These are phyloP conservation scores for Coffea eugenioides DNA, from an alignment of 257 asterid genomes.

Conservation along the genomic window DNA sequence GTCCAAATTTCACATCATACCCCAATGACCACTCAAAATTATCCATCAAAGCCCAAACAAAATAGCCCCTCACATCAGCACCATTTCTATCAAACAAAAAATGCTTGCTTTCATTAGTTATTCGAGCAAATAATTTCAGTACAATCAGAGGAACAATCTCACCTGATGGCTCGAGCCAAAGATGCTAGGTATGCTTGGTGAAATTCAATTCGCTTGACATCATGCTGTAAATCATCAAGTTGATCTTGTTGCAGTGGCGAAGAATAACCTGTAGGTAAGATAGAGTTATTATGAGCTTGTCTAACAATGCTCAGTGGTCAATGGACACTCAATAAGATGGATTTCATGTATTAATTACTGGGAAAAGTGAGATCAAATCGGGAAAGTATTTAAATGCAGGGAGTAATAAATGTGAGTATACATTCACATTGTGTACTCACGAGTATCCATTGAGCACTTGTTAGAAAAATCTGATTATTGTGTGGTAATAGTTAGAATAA, in stretches of 20 bases:
- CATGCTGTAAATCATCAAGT: conserved; percentile 31
- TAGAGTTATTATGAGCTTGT: neutral
- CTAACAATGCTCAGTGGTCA: too few relatives aligned
- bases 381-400: too few relatives aligned
- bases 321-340: too few relatives aligned
- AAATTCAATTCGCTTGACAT: conserved; percentile 45
- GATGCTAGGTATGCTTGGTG: conserved; percentile 56
- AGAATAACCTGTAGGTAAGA: conserved; percentile 54
- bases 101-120: neutral
- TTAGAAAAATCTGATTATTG: too few relatives aligned
- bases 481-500: too few relatives aligned
- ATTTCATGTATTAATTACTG: too few relatives aligned
- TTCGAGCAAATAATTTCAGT: too few relatives aligned
- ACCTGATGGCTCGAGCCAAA: conserved; percentile 70
- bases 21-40: conserved; percentile 66
- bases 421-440: too few relatives aligned
- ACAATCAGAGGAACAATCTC: neutral
- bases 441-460: too few relatives aligned
- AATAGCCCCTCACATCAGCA: conserved; percentile 71
- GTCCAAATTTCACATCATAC: conserved; percentile 47
- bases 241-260: conserved; percentile 30
- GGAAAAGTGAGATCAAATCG: too few relatives aligned
- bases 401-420: too few relatives aligned
- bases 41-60: conserved; percentile 80
- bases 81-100: conserved; percentile 40